Evolutionary conservation across 768 basidiomycete species (phyloP).

Genomic region (Tremella mesenterica): DNA sequence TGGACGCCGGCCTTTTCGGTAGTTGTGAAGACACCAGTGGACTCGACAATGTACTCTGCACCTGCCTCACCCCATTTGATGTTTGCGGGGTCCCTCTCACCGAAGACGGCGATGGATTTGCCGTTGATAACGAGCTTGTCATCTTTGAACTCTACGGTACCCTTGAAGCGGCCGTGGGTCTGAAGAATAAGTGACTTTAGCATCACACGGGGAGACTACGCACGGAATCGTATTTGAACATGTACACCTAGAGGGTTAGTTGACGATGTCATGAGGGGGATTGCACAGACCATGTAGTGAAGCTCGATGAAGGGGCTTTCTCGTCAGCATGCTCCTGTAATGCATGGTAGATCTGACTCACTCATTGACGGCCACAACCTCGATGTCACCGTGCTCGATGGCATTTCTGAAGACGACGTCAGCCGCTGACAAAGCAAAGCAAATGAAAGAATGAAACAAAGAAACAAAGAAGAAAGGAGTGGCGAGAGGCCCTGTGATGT

Average conservation of each 20-base stretch:
- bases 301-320: constrained; percentile 91
- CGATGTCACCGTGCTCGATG: constrained; percentile 60
- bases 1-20: constrained; percentile 83
- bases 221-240: constrained; percentile 43
- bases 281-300: constrained; percentile 75
- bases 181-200: constrained; percentile 10
- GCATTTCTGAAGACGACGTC: constrained; percentile 61
- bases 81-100: constrained; percentile 74
- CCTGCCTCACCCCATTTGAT: constrained; percentile 75
- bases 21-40: constrained; percentile 98
- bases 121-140: constrained; percentile 83
- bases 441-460: not conserved
- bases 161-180: constrained; percentile 59
- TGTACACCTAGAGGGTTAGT: constrained; percentile 29
- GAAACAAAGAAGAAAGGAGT: not conserved
- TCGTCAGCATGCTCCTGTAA: constrained; percentile 5
- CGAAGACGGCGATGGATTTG: constrained; percentile 60
- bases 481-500: no score
- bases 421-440: not conserved
- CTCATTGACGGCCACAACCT: constrained; percentile 95
- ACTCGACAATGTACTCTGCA: constrained; percentile 91
- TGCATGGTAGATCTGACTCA: constrained; percentile 46
- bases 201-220: constrained; percentile 1
- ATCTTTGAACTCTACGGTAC: constrained; percentile 67
- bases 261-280: not conserved